These are phyloP conservation scores for Leccinum pachyderme DNA, from an alignment of 1,284 basidiomycete species.

Conservation along the genomic window DNA sequence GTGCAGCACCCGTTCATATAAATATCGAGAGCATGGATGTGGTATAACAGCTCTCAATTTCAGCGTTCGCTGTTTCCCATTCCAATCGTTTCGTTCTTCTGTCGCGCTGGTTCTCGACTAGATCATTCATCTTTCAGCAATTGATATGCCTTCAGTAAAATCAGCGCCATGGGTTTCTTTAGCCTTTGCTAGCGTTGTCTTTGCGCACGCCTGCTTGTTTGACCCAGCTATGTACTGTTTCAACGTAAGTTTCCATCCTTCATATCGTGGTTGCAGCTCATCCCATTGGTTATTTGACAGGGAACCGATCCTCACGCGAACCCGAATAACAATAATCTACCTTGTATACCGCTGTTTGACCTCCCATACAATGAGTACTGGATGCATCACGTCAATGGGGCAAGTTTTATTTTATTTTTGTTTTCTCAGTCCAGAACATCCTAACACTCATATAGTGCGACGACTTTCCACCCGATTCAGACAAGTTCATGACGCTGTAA, in stretches of 20 bases:
- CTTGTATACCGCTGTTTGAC: neutral
- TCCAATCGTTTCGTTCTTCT: neutral
- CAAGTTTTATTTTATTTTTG: slow-evolving; percentile 3
- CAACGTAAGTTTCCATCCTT: slow-evolving; percentile 7
- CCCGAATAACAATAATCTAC: neutral
- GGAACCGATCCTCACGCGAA: neutral
- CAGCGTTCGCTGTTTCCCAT: neutral
- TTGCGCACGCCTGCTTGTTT: slow-evolving; percentile 5
- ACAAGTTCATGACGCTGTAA: slow-evolving; percentile 9
- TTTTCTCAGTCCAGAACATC: too few species aligned
- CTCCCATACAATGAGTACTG: slow-evolving; percentile 1
- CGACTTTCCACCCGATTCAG: neutral
- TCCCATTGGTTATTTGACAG: neutral
- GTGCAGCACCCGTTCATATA: slow-evolving; percentile 7
- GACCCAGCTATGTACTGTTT: neutral
- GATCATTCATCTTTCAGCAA: neutral
- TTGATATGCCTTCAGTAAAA: slow-evolving; percentile 1
- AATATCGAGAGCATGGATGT: neutral
- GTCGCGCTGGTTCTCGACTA: slow-evolving; percentile 11
- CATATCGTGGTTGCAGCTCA: slow-evolving; percentile 2
- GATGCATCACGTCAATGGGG: slow-evolving; percentile 2
- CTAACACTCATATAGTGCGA: slow-evolving; percentile 10
- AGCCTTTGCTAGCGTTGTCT: slow-evolving; percentile 10
- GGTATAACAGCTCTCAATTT: neutral
- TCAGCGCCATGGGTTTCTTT: slow-evolving; percentile 8